phyloP scores from a whole-genome alignment of 1,139 yeast species.

The Candida gigantensis region DNA sequence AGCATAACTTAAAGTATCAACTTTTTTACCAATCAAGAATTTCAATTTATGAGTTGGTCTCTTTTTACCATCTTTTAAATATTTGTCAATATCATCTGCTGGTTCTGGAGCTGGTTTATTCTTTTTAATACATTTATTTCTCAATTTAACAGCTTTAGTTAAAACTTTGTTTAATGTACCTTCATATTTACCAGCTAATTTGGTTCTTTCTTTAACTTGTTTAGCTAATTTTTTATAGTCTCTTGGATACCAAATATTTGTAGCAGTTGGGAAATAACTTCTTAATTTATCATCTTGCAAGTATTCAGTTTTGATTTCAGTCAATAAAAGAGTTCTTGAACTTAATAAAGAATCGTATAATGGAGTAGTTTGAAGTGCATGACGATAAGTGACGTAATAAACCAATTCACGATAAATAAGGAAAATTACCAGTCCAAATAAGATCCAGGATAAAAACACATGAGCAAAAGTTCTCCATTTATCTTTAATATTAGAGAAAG shows the following conservation, averaged over 20 bases:
- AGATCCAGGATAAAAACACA: conserved; percentile 69
- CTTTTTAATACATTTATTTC: conserved; percentile 59
- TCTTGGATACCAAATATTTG: conserved; percentile 63
- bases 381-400: conserved; percentile 66
- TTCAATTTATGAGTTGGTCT: conserved; percentile 67
- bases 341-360: conserved; percentile 65
- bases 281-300: conserved; percentile 54
- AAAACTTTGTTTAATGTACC: conserved; percentile 56
- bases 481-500: conserved; percentile 63
- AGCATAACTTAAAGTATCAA: conserved; percentile 76
- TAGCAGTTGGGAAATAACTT: conserved; percentile 60
- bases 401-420: conserved; percentile 71
- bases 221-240: conserved; percentile 54
- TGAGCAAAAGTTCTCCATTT: conserved; percentile 69
- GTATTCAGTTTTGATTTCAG: conserved; percentile 56
- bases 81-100: conserved; percentile 55
- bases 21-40: conserved; percentile 71
- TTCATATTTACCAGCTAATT: conserved; percentile 59
- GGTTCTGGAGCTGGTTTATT: conserved; percentile 54
- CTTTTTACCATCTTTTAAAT: conserved; percentile 58
- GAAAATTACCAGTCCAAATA: conserved; percentile 59
- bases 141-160: conserved; percentile 55
- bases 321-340: conserved; percentile 66
- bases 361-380: conserved; percentile 69
- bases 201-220: conserved; percentile 55